Evolutionary conservation across 495 filamentous ascomycete genomes (phyloP), one percentile per base, ranked within the genome.

Genomic region (Xylaria longipes): DNA sequence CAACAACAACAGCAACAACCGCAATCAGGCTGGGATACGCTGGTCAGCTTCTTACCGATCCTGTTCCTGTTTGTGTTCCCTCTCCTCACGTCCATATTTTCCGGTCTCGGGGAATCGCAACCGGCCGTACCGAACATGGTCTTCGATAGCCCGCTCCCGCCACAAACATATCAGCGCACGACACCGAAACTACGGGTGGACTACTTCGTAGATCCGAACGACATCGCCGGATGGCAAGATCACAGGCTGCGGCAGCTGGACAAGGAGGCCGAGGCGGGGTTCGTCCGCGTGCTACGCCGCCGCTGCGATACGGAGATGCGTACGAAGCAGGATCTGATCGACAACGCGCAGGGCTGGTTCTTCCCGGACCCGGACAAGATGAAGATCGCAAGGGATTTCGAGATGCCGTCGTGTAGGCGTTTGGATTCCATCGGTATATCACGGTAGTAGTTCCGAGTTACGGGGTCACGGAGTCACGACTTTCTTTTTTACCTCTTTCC

Each of bases 321-420:
- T 50, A 78, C 86, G 64, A 87, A 89, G 78, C 86, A 89, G 68
- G 85, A 88, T 39, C 84, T 94, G 81, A 82, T 89, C 54, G 88
- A 97, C 63, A 92, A 93, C 39, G 95, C 96, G 2, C 89, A 92
- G 75, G 95, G 96, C 15, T 97, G 93, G 92, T 94, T 98, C 76
- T 93, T 88, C 81, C 87, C 86, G 50, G 94, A 97, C 78, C 82
- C 85, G 43, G 90, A 90, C 65, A 93, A 93, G 86, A 89, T 97
- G 90, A 81, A 80, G 65, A 67, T 82, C 45, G 84, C 84, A 1
- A 76, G 80, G 1, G 68, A 75, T 4, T 83, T 76, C 46, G 76
- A 83, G 57, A 83, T 81, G 81, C 73, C 74, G 7, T 74, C 77
- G 5, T 87, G 84, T 71, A 72, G 74, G 57, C 77, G 83, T 50